Base-by-base conservation (phyloP, 2,329 filamentous ascomycete genomes). In the Fusarium sp. region DNA sequence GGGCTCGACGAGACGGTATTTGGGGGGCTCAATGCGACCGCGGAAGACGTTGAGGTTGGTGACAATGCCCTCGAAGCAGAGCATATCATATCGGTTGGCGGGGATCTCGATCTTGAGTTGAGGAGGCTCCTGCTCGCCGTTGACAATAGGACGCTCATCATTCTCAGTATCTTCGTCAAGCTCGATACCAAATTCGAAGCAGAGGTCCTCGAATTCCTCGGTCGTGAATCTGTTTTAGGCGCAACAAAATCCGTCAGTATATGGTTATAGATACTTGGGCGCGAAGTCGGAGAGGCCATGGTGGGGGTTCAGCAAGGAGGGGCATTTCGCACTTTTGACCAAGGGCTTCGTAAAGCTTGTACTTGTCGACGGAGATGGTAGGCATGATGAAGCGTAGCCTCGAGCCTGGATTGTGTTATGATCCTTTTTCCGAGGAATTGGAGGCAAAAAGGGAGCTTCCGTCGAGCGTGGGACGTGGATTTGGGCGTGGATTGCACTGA, bases 101-200 rank as follows among this genome's bases (percentile, higher is more conserved):
- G 94, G 94, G 76, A 98, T 97, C 81, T 98, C 95, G 78, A 99
- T 98, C 87, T 98, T 98, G 76, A 98, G 88, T 82, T 98, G 93
- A 58, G 96, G 91, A 52, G 93, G 89, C 82, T 97, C 93, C 81
- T 97, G 92, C 73, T 91, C 89, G 78, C 92, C 92, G 83, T 94
- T 87, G 75, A 92, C 87, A 61, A 92, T 83, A 33, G 92, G 92
- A 46, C 93, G 86, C 70, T 93, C 89, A 60, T 88, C 86, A 75
- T 93, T 86, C 73, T 93, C 91, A 50, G 93, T 96, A 80, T 99
- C 96, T 84, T 98, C 95, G 83, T 99, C 96, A 73, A 99, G 88
- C 82, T 99, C 96, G 78, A 99, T 97, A 63, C 94, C 94, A 78
- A 97, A 99, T 77, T 99, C 95, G 87, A 99, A 99, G 82, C 96